phyloP scores from a whole-genome alignment of 2,329 filamentous ascomycete species.

The Neofusicoccum sp. region DNA sequence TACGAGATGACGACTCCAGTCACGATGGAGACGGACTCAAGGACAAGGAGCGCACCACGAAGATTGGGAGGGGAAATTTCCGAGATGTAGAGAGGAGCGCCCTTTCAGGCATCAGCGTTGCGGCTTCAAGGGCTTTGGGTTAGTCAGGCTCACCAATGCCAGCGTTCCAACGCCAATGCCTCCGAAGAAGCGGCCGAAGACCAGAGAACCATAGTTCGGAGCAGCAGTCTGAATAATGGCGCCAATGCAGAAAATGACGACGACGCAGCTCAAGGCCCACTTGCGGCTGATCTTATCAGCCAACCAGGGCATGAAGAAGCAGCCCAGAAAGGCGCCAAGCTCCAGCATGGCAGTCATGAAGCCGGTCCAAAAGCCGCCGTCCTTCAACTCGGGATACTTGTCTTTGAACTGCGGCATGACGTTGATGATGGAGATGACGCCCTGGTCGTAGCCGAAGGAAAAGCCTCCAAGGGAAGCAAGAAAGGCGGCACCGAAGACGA shows the following conservation, averaged over 20 bases:
- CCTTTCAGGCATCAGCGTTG: conserved; percentile 39
- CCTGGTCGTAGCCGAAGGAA: conserved; percentile 39
- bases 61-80: conserved; percentile 71
- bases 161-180: conserved; percentile 38
- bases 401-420: conserved; percentile 50
- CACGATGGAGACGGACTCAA: conserved; percentile 48
- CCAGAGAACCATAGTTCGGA: conserved; percentile 33
- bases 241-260: conserved; percentile 51
- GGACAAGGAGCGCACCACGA: conserved; percentile 59
- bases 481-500: conserved; percentile 48
- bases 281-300: conserved; percentile 49
- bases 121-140: conserved; percentile 47
- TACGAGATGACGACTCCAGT: conserved; percentile 46
- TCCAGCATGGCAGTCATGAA: conserved; percentile 49
- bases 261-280: conserved; percentile 44
- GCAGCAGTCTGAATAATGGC: conserved; percentile 43
- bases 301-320: conserved; percentile 39
- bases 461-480: conserved; percentile 47
- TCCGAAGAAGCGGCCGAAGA: conserved; percentile 35
- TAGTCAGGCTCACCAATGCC: conserved; percentile 49
- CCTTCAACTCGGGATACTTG: conserved; percentile 36
- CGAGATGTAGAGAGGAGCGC: conserved; percentile 71
- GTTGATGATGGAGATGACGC: conserved; percentile 45
- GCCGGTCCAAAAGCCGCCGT: conserved; percentile 39
- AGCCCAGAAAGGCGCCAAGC: conserved; percentile 45